Percentiles rank a stretch among this genome's conserved stretches.
Evolutionary conservation across 2,329 filamentous ascomycete genomes (phyloP).

Genomic region (Neofusicoccum parvum): DNA sequence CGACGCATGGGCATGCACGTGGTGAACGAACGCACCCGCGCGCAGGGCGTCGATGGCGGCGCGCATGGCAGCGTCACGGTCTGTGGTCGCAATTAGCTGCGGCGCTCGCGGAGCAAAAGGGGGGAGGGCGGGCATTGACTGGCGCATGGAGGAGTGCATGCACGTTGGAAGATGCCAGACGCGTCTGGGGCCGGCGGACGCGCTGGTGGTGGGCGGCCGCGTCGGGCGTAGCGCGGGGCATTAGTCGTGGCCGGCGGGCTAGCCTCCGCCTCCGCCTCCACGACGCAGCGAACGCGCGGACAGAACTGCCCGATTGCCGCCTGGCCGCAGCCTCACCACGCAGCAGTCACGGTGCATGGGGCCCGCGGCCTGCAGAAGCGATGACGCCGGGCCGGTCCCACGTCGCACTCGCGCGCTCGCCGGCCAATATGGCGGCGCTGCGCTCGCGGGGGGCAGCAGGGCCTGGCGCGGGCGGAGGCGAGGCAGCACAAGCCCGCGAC

Average conservation of each 20-base stretch:
- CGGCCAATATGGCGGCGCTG: too few species aligned
- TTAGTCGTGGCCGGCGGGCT: too few species aligned
- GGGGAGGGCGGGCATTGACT: slow-evolving; percentile 17
- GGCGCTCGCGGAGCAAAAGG: slow-evolving; percentile 24
- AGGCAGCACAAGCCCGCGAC: background rate
- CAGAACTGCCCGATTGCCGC: slow-evolving; percentile 6
- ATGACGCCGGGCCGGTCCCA: slow-evolving; percentile 4
- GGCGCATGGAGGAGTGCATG: background rate
- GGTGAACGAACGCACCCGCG: slow-evolving; percentile 33
- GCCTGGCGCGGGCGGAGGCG: too few species aligned
- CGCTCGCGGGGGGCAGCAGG: background rate
- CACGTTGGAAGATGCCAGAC: background rate
- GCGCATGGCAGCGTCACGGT: slow-evolving; percentile 16
- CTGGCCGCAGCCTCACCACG: background rate
- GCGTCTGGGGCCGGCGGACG: background rate
- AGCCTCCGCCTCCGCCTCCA: too few species aligned
- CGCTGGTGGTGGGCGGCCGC: background rate
- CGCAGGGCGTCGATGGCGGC: slow-evolving; percentile 40
- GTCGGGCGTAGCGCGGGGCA: background rate
- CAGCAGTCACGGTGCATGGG: slow-evolving; percentile 18
- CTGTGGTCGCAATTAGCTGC: slow-evolving; percentile 13
- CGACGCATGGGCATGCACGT: slow-evolving; percentile 18
- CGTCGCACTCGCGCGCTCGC: background rate
- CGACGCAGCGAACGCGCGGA: too few species aligned
- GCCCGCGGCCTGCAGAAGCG: background rate